Evolutionary conservation across 768 basidiomycete species (phyloP).

Genomic region (Pulveroboletus sp.): DNA sequence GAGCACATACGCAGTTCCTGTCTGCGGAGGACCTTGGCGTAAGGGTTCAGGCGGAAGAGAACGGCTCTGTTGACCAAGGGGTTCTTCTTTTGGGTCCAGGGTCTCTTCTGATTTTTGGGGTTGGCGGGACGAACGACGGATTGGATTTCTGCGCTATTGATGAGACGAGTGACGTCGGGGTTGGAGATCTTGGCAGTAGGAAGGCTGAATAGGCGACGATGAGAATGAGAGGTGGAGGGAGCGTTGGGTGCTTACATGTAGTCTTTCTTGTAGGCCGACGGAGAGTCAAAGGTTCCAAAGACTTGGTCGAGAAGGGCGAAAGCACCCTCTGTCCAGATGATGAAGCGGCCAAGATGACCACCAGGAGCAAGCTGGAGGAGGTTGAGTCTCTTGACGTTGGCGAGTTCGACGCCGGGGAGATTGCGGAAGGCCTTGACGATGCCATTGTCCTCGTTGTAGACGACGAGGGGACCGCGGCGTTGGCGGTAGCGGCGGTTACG

Average conservation of each 20-base stretch:
- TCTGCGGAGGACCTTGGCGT: constrained; percentile 89
- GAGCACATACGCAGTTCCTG: constrained; percentile 78
- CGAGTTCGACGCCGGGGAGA: constrained; percentile 95
- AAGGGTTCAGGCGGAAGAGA: constrained; percentile 97
- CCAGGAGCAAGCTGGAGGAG: constrained; percentile 98
- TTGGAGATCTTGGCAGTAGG: constrained; percentile 96
- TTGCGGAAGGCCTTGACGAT: constrained; percentile 99
- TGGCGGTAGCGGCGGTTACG: constrained; percentile 96
- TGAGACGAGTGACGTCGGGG: constrained; percentile 94
- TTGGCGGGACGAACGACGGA: constrained; percentile 91
- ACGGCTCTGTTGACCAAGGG: constrained; percentile 90
- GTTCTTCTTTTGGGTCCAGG: constrained; percentile 99
- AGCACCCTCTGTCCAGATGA: constrained; percentile 98
- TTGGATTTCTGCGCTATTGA: constrained; percentile 98
- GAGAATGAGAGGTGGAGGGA: not conserved
- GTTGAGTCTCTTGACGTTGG: constrained; percentile 91
- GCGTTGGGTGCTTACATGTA: constrained; percentile 55
- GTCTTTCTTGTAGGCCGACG: constrained; percentile 82
- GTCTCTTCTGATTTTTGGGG: constrained; percentile 81
- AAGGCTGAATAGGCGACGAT: constrained; percentile 46
- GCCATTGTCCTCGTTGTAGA: constrained; percentile 96
- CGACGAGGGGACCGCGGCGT: constrained; percentile 93
- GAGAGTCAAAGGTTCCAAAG: constrained; percentile 92
- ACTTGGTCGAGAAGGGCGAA: constrained; percentile 91
- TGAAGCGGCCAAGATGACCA: constrained; percentile 97